phyloP scores from a whole-genome alignment of 768 basidiomycete species.

The Suillus subluteus region DNA sequence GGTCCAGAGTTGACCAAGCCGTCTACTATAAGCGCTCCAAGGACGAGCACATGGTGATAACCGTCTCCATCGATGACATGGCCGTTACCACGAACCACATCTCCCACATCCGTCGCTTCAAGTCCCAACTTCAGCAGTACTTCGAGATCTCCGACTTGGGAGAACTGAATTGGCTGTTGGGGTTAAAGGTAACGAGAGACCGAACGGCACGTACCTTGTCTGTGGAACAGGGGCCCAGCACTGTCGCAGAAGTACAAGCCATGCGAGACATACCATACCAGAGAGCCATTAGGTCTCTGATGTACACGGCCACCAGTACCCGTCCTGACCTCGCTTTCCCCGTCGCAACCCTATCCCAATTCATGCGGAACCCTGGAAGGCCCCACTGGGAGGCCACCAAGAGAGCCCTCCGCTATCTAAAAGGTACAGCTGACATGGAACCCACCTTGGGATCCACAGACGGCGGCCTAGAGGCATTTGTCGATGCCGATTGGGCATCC shows the following conservation, averaged over 20 bases:
- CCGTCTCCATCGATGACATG: too few relatives aligned
- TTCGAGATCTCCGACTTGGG: too few relatives aligned
- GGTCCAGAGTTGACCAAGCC: neutral
- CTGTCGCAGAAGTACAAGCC: neutral
- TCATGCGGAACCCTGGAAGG: neutral
- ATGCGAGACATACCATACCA: constrained; percentile 23
- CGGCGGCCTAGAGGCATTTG: constrained; percentile 11
- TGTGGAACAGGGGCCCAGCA: neutral
- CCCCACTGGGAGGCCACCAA: constrained; percentile 9
- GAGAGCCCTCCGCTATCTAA: constrained; percentile 20
- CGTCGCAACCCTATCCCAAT: constrained; percentile 12
- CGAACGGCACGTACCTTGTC: neutral
- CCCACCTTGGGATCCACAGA: neutral
- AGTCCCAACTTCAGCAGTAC: too few relatives aligned
- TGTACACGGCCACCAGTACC: constrained; percentile 38
- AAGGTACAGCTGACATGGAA: constrained; percentile 9
- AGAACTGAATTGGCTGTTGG: too few relatives aligned
- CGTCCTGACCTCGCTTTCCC: constrained; percentile 39
- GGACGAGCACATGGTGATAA: neutral
- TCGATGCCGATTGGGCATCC: constrained; percentile 31
- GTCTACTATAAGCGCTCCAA: neutral
- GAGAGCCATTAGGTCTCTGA: constrained; percentile 36
- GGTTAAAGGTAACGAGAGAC: too few relatives aligned
- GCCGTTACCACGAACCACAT: too few relatives aligned
- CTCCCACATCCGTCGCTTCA: too few relatives aligned